Percentiles rank a stretch among this genome's conserved stretches.
Evolutionary conservation across 1,139 yeast species (phyloP).

Genomic region (Pneumocystis jirovecii): DNA sequence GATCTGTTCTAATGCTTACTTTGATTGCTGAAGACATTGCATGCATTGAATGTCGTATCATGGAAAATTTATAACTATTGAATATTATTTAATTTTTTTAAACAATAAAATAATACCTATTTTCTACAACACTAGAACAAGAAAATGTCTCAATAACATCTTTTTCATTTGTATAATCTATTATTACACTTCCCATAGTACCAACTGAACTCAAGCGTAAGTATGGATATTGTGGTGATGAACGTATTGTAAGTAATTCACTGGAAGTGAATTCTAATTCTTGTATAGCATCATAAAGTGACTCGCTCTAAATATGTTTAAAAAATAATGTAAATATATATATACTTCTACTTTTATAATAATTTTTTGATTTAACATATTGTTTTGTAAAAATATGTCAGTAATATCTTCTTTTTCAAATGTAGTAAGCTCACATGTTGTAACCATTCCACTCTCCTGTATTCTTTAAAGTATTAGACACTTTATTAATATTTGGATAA

Average conservation of each 20-base stretch:
- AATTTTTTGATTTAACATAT: slow-evolving; percentile 10
- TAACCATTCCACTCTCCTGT: slow-evolving; percentile 15
- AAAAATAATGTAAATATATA: background rate
- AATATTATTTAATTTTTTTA: background rate
- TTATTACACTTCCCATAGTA: slow-evolving; percentile 14
- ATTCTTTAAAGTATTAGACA: slow-evolving; percentile 5
- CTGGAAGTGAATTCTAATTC: slow-evolving; percentile 15
- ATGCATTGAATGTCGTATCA: slow-evolving; percentile 12
- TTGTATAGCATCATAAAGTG: slow-evolving; percentile 14
- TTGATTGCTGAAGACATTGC: slow-evolving; percentile 16
- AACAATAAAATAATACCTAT: slow-evolving; percentile 8
- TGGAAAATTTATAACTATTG: slow-evolving; percentile 1
- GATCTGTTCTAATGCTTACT: slow-evolving; percentile 16
- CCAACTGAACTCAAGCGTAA: slow-evolving; percentile 11
- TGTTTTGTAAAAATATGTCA: slow-evolving; percentile 12
- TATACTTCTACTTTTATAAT: slow-evolving; percentile 11
- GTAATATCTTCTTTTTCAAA: slow-evolving; percentile 13
- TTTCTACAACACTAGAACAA: slow-evolving; percentile 9
- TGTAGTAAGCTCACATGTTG: slow-evolving; percentile 16
- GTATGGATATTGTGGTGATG: slow-evolving; percentile 11
- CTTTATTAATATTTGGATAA: background rate
- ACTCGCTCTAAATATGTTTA: slow-evolving; percentile 7
- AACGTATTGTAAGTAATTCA: slow-evolving; percentile 12
- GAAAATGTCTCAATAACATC: slow-evolving; percentile 15
- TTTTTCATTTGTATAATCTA: slow-evolving; percentile 13